Conservation (phyloP, 768 basidiomycete species). For the Collybia nuda region DNA sequence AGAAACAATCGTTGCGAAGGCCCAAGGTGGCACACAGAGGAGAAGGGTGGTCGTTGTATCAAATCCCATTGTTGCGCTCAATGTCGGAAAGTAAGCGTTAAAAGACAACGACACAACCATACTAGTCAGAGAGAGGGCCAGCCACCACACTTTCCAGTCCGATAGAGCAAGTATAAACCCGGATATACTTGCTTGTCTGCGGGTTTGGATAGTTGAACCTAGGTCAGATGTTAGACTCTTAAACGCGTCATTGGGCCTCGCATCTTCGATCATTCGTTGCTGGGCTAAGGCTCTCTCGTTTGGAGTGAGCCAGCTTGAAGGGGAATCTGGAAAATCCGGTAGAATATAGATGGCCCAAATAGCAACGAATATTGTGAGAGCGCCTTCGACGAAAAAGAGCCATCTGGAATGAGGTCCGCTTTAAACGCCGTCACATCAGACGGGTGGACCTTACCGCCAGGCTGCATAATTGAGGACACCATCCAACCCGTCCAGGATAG, state of each 20-base stretch:
- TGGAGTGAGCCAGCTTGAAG: constrained; percentile 56
- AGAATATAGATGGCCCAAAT: constrained; percentile 64
- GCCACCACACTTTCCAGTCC: constrained; percentile 87
- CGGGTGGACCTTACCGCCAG: constrained; percentile 59
- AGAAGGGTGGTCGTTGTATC: constrained; percentile 64
- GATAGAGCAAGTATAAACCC: constrained; percentile 65
- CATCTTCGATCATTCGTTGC: constrained; percentile 67
- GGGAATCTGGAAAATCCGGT: constrained; percentile 79
- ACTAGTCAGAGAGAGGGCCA: constrained; percentile 61
- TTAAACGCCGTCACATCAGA: neutral
- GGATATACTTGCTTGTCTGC: constrained; percentile 25
- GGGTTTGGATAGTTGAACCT: neutral
- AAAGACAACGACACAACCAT: constrained; percentile 69
- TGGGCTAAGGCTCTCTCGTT: constrained; percentile 62
- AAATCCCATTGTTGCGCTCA: constrained; percentile 73
- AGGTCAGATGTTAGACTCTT: constrained; percentile 30
- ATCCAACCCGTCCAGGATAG: constrained; percentile 74
- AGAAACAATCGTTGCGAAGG: constrained; percentile 60
- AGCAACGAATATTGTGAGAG: constrained; percentile 56
- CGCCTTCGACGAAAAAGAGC: constrained; percentile 77
- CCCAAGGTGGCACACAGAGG: constrained; percentile 82
- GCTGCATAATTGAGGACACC: constrained; percentile 72
- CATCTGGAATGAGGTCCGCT: constrained; percentile 42
- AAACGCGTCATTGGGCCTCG: constrained; percentile 49
- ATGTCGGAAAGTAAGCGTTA: constrained; percentile 79